A percentile compares a stretch with the other conserved stretches of the same genome.
phyloP scores from a whole-genome alignment of 306 rosid species.

The Gynostemma pentaphyllum region DNA sequence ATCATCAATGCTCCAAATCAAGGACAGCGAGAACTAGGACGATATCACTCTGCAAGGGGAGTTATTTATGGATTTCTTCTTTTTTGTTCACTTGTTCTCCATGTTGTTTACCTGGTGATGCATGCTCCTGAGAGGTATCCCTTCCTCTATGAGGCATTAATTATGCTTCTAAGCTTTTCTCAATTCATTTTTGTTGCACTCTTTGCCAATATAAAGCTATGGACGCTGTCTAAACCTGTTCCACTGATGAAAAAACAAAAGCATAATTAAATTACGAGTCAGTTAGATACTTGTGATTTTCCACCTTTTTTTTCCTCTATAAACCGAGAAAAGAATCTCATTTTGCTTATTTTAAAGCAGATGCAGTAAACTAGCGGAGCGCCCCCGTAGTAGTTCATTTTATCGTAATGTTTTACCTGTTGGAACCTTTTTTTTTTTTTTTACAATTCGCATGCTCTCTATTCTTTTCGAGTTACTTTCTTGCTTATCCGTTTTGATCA shows the following conservation, averaged over 20 bases:
- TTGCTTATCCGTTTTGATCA: neutral
- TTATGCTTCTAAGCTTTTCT: constrained; percentile 78
- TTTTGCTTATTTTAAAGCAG: neutral
- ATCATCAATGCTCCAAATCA: constrained; percentile 26
- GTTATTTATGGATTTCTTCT: constrained; percentile 16
- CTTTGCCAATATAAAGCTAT: constrained; percentile 55
- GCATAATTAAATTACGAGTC: constrained; percentile 12
- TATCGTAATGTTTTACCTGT: no score
- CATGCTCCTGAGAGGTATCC: constrained; percentile 64
- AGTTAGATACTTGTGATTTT: neutral
- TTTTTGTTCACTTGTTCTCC: constrained; percentile 42
- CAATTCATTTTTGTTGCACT: constrained; percentile 58
- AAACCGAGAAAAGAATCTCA: neutral
- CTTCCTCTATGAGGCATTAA: constrained; percentile 76
- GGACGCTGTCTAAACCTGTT: constrained; percentile 40
- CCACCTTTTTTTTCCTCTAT: neutral
- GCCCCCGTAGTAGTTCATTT: neutral
- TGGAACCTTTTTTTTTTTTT: no score
- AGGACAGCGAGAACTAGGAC: constrained; percentile 16
- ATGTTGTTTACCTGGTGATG: constrained; percentile 55
- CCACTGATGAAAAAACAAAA: constrained; percentile 35
- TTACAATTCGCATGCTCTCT: neutral
- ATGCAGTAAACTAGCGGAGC: neutral
- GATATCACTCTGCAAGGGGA: constrained; percentile 16
- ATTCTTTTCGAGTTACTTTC: neutral